Percentiles rank a stretch among this genome's conserved stretches.
Evolutionary conservation across 2,329 filamentous ascomycete genomes (phyloP).

Genomic region (Fusarium virguliforme): DNA sequence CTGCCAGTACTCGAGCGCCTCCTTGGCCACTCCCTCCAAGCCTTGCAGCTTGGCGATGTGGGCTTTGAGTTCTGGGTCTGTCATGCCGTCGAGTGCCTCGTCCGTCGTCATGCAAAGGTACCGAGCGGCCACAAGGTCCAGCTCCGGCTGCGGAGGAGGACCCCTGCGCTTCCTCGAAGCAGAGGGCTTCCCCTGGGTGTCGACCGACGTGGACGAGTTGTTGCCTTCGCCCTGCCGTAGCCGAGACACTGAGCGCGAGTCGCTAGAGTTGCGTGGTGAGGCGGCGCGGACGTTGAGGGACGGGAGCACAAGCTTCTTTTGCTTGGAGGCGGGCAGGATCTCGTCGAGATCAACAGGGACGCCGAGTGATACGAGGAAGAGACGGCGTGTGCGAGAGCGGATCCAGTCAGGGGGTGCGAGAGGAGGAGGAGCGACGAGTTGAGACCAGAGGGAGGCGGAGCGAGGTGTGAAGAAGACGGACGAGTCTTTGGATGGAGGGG

Average conservation of each 20-base stretch:
- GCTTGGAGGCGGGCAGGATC: conserved; percentile 95
- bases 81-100: conserved; percentile 85
- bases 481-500: conserved; percentile 68
- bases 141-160: conserved; percentile 78
- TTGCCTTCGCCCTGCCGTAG: conserved; percentile 66
- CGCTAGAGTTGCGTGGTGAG: conserved; percentile 70
- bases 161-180: conserved; percentile 66
- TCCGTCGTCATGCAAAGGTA: conserved; percentile 88
- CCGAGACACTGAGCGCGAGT: conserved; percentile 66
- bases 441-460: conserved; percentile 93
- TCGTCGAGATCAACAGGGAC: conserved; percentile 98
- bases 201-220: conserved; percentile 72
- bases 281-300: conserved; percentile 81
- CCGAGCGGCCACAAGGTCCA: conserved; percentile 84
- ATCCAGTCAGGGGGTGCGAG: conserved; percentile 98
- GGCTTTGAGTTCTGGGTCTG: conserved; percentile 79
- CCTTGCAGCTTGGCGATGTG: conserved; percentile 81
- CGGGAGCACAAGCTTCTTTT: conserved; percentile 96
- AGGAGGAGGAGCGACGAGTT: conserved; percentile 93
- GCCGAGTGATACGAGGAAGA: conserved; percentile 95
- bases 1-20: conserved; percentile 90
- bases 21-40: conserved; percentile 79
- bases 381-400: conserved; percentile 90
- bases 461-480: conserved; percentile 87
- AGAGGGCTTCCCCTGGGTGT: conserved; percentile 70